Evolutionary conservation across 352 stramenopile species (phyloP).

Genomic region (Heterotrichella gracilis): DNA sequence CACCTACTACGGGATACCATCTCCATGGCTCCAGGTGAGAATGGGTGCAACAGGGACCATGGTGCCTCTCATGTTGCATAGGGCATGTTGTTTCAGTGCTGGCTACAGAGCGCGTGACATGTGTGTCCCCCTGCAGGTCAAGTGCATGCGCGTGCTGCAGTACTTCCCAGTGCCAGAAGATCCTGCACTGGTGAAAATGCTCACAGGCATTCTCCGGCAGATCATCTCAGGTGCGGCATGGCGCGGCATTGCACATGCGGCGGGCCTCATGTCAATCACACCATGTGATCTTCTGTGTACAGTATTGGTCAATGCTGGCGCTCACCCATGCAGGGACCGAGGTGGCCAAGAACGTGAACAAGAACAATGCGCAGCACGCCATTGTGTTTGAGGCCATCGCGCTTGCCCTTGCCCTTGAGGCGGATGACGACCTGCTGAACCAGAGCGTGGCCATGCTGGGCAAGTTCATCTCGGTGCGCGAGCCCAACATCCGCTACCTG

Average conservation of each 20-base stretch:
- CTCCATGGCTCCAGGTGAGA: conserved; percentile 69
- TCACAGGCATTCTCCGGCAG: conserved; percentile 52
- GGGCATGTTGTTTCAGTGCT: too few relatives aligned
- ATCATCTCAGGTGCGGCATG: too few relatives aligned
- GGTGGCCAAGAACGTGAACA: conserved; percentile 43
- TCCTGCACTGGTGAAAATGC: conserved; percentile 26
- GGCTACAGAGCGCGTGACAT: too few relatives aligned
- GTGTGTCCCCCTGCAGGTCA: too few relatives aligned
- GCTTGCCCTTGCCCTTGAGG: conserved; percentile 58
- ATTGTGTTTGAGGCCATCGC: conserved; percentile 87
- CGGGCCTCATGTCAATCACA: too few relatives aligned
- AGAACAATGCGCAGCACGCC: conserved; percentile 76
- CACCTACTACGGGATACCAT: conserved; percentile 79
- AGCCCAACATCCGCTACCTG: conserved; percentile 84
- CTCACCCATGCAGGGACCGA: too few relatives aligned
- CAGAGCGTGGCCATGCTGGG: conserved; percentile 59
- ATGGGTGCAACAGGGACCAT: too few relatives aligned
- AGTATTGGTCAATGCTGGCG: too few relatives aligned
- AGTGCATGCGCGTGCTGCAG: conserved; percentile 60
- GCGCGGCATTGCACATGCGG: too few relatives aligned
- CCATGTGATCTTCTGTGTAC: too few relatives aligned
- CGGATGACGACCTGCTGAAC: conserved; percentile 43
- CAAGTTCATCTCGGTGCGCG: conserved; percentile 79
- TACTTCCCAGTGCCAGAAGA: conserved; percentile 42
- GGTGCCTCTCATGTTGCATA: too few relatives aligned